Evolutionary conservation across 208 protist species (phyloP).

Genomic region (Crithidia brevicula): DNA sequence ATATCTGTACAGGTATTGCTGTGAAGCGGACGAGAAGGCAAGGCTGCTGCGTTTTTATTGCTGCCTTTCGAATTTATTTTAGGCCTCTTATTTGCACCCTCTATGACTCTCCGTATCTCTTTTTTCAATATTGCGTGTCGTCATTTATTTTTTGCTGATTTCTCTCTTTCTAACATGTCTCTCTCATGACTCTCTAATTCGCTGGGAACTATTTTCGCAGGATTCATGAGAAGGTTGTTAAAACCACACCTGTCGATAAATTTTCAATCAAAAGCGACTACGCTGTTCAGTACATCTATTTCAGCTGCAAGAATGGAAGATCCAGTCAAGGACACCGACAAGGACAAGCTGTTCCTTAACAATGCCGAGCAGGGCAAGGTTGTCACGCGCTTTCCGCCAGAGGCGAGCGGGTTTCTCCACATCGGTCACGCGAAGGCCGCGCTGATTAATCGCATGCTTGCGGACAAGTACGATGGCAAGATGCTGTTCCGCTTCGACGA

Average conservation of each 20-base stretch:
- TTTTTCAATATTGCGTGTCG: too few species aligned
- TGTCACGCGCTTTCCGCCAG: conserved; percentile 97
- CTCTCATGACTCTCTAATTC: too few species aligned
- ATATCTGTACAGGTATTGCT: too few species aligned
- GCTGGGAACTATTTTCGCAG: too few species aligned
- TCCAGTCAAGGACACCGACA: conserved; percentile 27
- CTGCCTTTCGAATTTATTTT: too few species aligned
- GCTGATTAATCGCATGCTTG: conserved; percentile 98
- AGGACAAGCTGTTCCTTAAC: conserved; percentile 78
- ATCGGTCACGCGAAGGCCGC: conserved; percentile 99
- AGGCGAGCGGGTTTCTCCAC: conserved; percentile 97
- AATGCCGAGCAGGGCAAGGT: conserved; percentile 92
- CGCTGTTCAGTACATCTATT: too few species aligned
- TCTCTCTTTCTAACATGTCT: too few species aligned
- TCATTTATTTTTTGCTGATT: too few species aligned
- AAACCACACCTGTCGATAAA: conserved; percentile 46
- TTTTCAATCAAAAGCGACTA: conserved; percentile 74
- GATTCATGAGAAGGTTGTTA: conserved; percentile 55
- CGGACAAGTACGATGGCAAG: conserved; percentile 96
- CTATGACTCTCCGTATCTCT: conserved; percentile 3
- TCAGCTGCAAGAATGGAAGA: background rate
- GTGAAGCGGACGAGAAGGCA: too few species aligned
- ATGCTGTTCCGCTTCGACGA: conserved; percentile 99
- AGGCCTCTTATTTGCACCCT: too few species aligned
- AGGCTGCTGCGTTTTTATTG: too few species aligned